A percentile compares a stretch with the other conserved stretches of the same genome.
Evolutionary conservation across 2,329 filamentous ascomycete species (phyloP).

Genomic region (Fusarium sp.): DNA sequence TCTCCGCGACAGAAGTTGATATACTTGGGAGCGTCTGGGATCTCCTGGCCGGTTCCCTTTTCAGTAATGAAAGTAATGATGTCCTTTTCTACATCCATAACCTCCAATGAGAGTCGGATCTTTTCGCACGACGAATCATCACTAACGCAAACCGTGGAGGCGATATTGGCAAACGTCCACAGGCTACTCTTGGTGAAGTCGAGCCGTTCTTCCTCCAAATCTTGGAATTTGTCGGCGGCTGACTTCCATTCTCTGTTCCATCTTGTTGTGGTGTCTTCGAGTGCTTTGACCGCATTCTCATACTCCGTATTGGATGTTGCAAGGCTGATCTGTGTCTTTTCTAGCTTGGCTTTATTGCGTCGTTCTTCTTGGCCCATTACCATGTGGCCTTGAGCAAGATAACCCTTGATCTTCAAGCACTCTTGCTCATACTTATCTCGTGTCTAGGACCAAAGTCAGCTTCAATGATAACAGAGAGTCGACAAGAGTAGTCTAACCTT

Average conservation of each 20-base stretch:
- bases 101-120: conserved; percentile 89
- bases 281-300: conserved; percentile 87
- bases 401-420: conserved; percentile 97
- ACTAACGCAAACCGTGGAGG: conserved; percentile 96
- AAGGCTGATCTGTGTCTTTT: conserved; percentile 97
- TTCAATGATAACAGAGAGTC: not conserved
- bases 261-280: conserved; percentile 92
- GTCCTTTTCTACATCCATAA: conserved; percentile 96
- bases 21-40: conserved; percentile 95
- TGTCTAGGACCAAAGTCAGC: conserved; percentile 62
- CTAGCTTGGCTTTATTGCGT: conserved; percentile 97
- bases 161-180: conserved; percentile 97
- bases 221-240: conserved; percentile 98
- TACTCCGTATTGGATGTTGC: conserved; percentile 93
- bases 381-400: conserved; percentile 98
- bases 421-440: conserved; percentile 97
- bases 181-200: conserved; percentile 98
- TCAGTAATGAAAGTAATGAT: conserved; percentile 90
- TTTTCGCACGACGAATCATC: conserved; percentile 98
- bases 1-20: conserved; percentile 98
- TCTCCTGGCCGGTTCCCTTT: conserved; percentile 92
- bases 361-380: conserved; percentile 99
- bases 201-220: conserved; percentile 94
- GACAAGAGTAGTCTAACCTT: conserved; percentile 67
- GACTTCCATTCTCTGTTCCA: conserved; percentile 99